Percentiles rank a stretch among this genome's conserved stretches.
These are phyloP conservation scores for Fomes fomentarius DNA, from an alignment of 1,284 basidiomycete genomes.

Conservation along the genomic window DNA sequence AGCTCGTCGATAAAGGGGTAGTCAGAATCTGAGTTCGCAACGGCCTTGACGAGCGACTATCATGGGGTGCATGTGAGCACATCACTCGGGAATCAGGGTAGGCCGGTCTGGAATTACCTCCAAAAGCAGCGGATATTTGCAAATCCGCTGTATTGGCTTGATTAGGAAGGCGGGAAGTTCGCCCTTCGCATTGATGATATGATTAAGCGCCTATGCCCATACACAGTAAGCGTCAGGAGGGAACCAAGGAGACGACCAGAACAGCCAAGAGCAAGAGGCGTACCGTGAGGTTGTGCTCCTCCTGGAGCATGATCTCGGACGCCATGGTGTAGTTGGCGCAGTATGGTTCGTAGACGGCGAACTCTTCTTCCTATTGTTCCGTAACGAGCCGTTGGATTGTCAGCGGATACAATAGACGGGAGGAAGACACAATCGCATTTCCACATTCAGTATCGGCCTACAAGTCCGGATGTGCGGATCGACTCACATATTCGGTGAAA, in stretches of 20 bases:
- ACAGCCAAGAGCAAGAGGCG: conserved; percentile 43
- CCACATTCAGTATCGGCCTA: conserved; percentile 35
- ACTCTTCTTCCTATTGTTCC: conserved; percentile 87
- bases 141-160: conserved; percentile 81
- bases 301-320: conserved; percentile 83
- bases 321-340: conserved; percentile 95
- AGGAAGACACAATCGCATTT: conserved; percentile 34
- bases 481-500: conserved; percentile 80
- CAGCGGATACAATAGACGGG: conserved; percentile 40
- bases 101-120: conserved; percentile 44
- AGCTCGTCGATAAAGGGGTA: conserved; percentile 86
- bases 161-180: conserved; percentile 89
- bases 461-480: conserved; percentile 26
- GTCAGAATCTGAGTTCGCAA: conserved; percentile 55
- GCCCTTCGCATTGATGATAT: conserved; percentile 80
- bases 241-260: conserved; percentile 25
- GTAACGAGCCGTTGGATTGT: conserved; percentile 32
- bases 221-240: conserved; percentile 36
- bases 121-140: conserved; percentile 74
- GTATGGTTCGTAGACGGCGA: conserved; percentile 95
- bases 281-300: conserved; percentile 84
- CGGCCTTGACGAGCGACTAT: conserved; percentile 70
- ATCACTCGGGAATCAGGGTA: conserved; percentile 6
- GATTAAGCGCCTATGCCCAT: conserved; percentile 62
- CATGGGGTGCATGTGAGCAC: conserved; percentile 9